Conservation (phyloP, 2,329 filamentous ascomycete genomes). For the Fusarium torreyae region DNA sequence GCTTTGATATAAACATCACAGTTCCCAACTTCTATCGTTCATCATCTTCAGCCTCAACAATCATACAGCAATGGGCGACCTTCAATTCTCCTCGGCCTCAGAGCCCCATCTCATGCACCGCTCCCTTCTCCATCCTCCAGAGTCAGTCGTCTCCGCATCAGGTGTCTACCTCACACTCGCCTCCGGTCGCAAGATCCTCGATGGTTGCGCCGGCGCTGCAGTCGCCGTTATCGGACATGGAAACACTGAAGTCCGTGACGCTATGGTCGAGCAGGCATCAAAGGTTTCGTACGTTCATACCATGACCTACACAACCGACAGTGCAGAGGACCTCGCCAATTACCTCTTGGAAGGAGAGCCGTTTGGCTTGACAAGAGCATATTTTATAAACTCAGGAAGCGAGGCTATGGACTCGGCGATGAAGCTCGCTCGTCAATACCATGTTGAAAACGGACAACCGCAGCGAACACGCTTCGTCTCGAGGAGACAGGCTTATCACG, state of each 20-base stretch:
- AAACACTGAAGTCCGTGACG: constrained; percentile 71
- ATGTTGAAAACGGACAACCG: constrained; percentile 57
- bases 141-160: constrained; percentile 60
- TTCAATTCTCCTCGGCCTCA: not conserved
- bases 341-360: constrained; percentile 58
- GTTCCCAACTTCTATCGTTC: rapidly evolving
- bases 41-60: rapidly evolving
- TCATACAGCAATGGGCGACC: constrained; percentile 9
- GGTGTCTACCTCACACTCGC: constrained; percentile 56
- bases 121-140: constrained; percentile 51
- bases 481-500: constrained; percentile 63
- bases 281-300: constrained; percentile 64
- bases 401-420: constrained; percentile 64
- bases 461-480: constrained; percentile 59
- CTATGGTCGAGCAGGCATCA: constrained; percentile 72
- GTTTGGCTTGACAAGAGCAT: constrained; percentile 57
- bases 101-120: constrained; percentile 53
- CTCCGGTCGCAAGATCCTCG: constrained; percentile 66
- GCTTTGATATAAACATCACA: not conserved
- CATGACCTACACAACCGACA: constrained; percentile 63
- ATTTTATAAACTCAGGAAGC: constrained; percentile 53
- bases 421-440: constrained; percentile 66
- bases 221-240: constrained; percentile 72
- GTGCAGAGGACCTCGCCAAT: constrained; percentile 57
- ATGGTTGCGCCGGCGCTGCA: constrained; percentile 81